Conservation (phyloP, 2,329 filamentous ascomycete species). For the Cytospora schulzeri region DNA sequence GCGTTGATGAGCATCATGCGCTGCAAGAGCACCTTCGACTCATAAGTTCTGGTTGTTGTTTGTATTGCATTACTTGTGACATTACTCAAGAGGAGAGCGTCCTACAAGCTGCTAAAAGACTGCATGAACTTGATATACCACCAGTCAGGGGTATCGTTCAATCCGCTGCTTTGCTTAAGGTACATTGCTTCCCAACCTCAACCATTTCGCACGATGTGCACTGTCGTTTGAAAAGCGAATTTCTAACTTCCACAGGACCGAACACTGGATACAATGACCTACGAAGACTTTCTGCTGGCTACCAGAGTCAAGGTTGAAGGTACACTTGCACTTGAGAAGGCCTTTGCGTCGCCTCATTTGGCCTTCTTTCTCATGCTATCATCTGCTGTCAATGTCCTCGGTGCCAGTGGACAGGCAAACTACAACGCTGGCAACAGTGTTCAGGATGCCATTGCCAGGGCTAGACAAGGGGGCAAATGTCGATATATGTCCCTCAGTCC, state of each 20-base stretch:
- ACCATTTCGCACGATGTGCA: neutral
- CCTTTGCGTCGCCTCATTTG: slow-evolving; percentile 40
- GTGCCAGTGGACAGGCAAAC: slow-evolving; percentile 60
- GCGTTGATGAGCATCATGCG: neutral
- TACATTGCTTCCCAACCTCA: slow-evolving; percentile 35
- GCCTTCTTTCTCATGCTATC: slow-evolving; percentile 55
- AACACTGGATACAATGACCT: slow-evolving; percentile 55
- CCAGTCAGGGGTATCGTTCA: slow-evolving; percentile 49
- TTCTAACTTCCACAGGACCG: slow-evolving; percentile 40
- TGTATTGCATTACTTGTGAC: slow-evolving; percentile 9
- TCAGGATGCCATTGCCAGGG: slow-evolving; percentile 14
- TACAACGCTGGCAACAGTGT: slow-evolving; percentile 39
- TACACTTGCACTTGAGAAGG: slow-evolving; percentile 55
- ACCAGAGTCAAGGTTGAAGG: slow-evolving; percentile 50
- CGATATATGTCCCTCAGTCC: slow-evolving; percentile 16
- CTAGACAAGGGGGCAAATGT: neutral
- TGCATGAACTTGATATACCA: slow-evolving; percentile 37
- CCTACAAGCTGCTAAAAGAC: neutral
- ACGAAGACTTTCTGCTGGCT: slow-evolving; percentile 49
- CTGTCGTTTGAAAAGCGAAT: neutral
- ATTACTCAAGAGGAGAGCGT: neutral
- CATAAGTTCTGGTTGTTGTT: neutral
- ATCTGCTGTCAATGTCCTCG: slow-evolving; percentile 55
- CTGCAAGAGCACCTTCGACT: neutral
- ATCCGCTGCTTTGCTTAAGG: slow-evolving; percentile 50